Evolutionary conservation across 2,329 filamentous ascomycete species (phyloP).

Genomic region (Fusarium subglutinans): DNA sequence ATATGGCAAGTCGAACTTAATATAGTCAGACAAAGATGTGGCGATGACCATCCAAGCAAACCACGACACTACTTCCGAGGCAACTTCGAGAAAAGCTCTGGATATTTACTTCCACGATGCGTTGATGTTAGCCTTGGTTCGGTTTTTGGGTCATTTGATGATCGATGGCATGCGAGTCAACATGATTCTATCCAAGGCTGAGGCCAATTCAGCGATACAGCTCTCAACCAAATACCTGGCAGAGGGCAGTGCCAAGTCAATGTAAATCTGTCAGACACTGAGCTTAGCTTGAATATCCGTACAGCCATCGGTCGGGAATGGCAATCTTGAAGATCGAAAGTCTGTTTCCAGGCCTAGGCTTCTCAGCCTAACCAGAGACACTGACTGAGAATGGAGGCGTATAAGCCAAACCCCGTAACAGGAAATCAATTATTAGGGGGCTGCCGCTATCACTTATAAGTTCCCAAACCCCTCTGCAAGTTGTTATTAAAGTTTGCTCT

Average conservation of each 20-base stretch:
- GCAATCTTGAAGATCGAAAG: neutral
- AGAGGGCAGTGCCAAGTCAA: neutral
- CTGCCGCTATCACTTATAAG: neutral
- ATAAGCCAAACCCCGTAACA: neutral
- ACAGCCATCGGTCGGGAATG: neutral
- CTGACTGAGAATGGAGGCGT: slow-evolving; percentile 23
- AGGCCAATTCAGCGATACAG: neutral
- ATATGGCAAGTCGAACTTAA: neutral
- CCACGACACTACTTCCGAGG: neutral
- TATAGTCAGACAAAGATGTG: neutral
- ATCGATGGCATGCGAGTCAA: neutral
- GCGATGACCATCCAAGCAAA: neutral
- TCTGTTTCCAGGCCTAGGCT: neutral
- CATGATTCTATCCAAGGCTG: neutral
- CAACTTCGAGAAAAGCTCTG: neutral
- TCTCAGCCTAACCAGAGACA: neutral
- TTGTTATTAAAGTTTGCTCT: slow-evolving; percentile 4
- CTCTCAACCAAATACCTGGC: neutral
- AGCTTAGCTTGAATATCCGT: neutral
- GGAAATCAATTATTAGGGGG: neutral
- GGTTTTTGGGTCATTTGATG: neutral
- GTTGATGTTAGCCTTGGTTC: neutral
- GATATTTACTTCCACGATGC: neutral
- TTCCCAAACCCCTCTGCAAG: neutral
- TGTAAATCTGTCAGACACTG: neutral